A percentile compares a stretch with the other conserved stretches of the same genome.
Conservation (phyloP, 2,329 filamentous ascomycete species). For the Trichoderma endophyticum region DNA sequence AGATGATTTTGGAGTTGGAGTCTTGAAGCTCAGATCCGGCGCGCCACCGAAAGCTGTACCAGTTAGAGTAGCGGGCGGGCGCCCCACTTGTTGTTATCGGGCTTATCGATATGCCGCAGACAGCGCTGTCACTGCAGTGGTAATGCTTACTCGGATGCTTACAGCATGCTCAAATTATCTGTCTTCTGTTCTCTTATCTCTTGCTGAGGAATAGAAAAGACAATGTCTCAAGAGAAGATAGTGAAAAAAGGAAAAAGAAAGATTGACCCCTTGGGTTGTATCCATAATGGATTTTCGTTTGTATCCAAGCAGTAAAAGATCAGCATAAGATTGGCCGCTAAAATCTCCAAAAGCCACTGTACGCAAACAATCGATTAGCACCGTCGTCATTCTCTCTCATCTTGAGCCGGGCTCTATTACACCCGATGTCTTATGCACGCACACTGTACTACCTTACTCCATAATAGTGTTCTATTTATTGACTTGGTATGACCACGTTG, state of each 20-base stretch:
- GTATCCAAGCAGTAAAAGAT: background rate
- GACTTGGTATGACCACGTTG: too few species aligned
- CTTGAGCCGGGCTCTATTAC: background rate
- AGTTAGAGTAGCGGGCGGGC: background rate
- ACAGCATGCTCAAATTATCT: background rate
- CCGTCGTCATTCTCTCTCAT: background rate
- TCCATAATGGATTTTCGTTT: background rate
- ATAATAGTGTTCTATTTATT: too few species aligned
- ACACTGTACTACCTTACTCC: background rate
- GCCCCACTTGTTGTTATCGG: background rate
- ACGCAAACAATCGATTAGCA: background rate
- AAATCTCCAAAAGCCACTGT: background rate
- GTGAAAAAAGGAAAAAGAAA: background rate
- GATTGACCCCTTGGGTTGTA: background rate
- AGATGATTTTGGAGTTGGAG: background rate
- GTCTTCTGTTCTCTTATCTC: background rate
- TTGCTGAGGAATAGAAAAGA: background rate
- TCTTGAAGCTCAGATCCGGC: slow-evolving; percentile 10
- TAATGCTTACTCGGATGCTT: background rate
- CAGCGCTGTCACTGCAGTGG: background rate
- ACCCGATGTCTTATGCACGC: background rate
- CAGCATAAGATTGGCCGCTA: background rate
- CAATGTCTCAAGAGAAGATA: background rate
- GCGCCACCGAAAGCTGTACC: slow-evolving; percentile 1
- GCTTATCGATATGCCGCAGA: background rate